These are phyloP conservation scores for Candida dubliniensis DNA, from an alignment of 1,139 yeast species.

Conservation along the genomic window DNA sequence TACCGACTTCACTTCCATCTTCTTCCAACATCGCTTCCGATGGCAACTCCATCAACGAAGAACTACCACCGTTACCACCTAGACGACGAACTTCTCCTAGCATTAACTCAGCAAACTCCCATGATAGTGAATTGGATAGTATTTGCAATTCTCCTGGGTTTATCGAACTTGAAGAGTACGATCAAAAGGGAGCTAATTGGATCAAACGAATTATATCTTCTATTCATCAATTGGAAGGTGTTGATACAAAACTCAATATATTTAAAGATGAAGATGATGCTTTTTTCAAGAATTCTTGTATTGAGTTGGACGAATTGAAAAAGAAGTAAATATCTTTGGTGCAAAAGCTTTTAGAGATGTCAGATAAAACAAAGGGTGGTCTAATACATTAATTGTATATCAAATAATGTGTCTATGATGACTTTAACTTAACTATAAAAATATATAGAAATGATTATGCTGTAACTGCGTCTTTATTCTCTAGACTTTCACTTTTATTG, in stretches of 20 bases:
- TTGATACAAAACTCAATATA: constrained; percentile 34
- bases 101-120: background rate
- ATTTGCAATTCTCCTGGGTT: constrained; percentile 15
- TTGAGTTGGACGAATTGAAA: constrained; percentile 12
- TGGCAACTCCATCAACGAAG: constrained; percentile 13
- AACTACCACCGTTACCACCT: constrained; percentile 15
- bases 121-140: constrained; percentile 11
- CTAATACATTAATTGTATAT: too few species aligned
- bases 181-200: constrained; percentile 52
- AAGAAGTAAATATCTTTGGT: constrained; percentile 1
- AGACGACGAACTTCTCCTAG: constrained; percentile 7
- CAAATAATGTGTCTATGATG: background rate
- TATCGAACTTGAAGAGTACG: constrained; percentile 38
- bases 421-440: background rate
- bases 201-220: constrained; percentile 42
- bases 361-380: too few species aligned
- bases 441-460: constrained; percentile 2
- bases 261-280: constrained; percentile 40
- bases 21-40: constrained; percentile 19
- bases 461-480: constrained; percentile 3
- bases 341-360: background rate
- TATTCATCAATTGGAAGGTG: constrained; percentile 37
- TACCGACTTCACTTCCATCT: constrained; percentile 17
- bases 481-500: constrained; percentile 4
- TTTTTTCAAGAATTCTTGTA: constrained; percentile 24